phyloP scores from a whole-genome alignment of 2,329 filamentous ascomycete species.

The Didymella arachidicola region DNA sequence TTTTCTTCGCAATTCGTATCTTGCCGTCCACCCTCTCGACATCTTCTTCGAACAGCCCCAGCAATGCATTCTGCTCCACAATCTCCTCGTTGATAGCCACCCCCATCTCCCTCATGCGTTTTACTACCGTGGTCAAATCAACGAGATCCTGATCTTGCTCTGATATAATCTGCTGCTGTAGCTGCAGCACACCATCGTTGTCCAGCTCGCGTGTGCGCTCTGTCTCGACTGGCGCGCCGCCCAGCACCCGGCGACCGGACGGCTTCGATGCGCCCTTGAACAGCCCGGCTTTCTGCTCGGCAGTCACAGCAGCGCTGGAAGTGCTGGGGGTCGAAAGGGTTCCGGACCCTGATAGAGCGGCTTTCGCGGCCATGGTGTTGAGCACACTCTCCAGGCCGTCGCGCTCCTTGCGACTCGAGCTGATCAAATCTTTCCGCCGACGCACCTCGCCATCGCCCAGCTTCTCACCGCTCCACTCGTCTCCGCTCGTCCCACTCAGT shows the following conservation, averaged over 20 bases:
- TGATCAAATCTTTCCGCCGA: slow-evolving; percentile 73
- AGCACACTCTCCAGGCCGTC: slow-evolving; percentile 78
- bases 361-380: slow-evolving; percentile 66
- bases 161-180: slow-evolving; percentile 76
- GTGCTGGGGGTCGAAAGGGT: slow-evolving; percentile 36
- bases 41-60: slow-evolving; percentile 72
- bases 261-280: slow-evolving; percentile 42
- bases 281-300: slow-evolving; percentile 47
- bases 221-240: slow-evolving; percentile 76
- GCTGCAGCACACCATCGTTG: slow-evolving; percentile 74
- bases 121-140: slow-evolving; percentile 71
- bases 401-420: slow-evolving; percentile 71
- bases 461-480: slow-evolving; percentile 55
- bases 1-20: slow-evolving; percentile 75
- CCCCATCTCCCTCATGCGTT: slow-evolving; percentile 79
- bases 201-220: slow-evolving; percentile 78
- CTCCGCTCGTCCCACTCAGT: slow-evolving; percentile 45
- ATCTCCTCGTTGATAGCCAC: slow-evolving; percentile 78
- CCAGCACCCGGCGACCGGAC: slow-evolving; percentile 70
- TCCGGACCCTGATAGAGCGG: slow-evolving; percentile 51
- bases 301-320: slow-evolving; percentile 44
- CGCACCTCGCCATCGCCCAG: slow-evolving; percentile 79
- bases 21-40: slow-evolving; percentile 71
- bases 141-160: slow-evolving; percentile 79
- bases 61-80: slow-evolving; percentile 61